Conservation (phyloP, 2,329 filamentous ascomycete genomes). For the Elsinoe batatas region DNA sequence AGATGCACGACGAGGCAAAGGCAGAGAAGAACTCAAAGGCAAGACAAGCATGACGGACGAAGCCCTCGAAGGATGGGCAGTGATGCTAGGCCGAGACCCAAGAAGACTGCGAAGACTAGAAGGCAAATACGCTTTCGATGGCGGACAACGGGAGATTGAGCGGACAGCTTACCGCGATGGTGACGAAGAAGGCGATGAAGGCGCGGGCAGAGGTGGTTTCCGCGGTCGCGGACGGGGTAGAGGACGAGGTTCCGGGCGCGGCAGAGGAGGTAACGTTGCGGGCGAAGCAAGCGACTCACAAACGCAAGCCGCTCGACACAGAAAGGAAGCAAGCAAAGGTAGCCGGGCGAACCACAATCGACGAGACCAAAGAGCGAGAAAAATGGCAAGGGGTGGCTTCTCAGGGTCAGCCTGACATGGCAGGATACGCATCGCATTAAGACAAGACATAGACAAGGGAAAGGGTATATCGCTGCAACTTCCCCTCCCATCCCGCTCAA, state of each 20-base stretch:
- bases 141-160: constrained; percentile 54
- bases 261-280: constrained; percentile 46
- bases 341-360: constrained; percentile 80
- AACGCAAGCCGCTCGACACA: constrained; percentile 60
- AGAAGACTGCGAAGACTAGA: constrained; percentile 61
- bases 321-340: constrained; percentile 74
- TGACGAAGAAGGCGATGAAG: constrained; percentile 49
- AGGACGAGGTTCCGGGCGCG: constrained; percentile 31
- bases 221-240: constrained; percentile 41
- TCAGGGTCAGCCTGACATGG: constrained; percentile 24
- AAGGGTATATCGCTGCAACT: background rate
- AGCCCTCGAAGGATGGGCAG: constrained; percentile 83
- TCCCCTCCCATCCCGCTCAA: background rate
- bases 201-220: constrained; percentile 33
- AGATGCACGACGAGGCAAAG: constrained; percentile 54
- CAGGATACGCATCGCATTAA: background rate
- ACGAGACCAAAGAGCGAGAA: constrained; percentile 56
- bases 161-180: constrained; percentile 54
- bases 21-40: constrained; percentile 54
- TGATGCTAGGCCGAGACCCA: constrained; percentile 71
- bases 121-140: constrained; percentile 56
- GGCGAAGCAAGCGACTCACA: constrained; percentile 58
- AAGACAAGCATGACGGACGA: constrained; percentile 89
- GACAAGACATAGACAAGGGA: background rate
- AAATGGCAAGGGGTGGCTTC: constrained; percentile 50